A percentile compares a stretch with the other conserved stretches of the same genome.
Conservation (phyloP, 2,329 filamentous ascomycete species). For the Pleurostoma richardsiae region DNA sequence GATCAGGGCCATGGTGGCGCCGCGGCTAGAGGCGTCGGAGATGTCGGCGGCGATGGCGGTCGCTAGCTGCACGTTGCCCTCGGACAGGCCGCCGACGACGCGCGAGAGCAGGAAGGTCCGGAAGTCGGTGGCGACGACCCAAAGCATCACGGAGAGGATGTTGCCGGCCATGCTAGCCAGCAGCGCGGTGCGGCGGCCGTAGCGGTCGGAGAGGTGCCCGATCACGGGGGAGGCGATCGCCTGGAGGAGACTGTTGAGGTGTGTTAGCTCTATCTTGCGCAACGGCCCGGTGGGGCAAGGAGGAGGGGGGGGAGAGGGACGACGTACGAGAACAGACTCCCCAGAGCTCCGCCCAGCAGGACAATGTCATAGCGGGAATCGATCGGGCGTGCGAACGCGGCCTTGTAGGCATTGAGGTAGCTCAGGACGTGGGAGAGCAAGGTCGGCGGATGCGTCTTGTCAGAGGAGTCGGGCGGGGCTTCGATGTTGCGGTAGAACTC, state of each 20-base stretch:
- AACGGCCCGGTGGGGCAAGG: not conserved
- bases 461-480: conserved; percentile 40
- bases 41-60: conserved; percentile 97
- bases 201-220: conserved; percentile 78
- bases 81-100: conserved; percentile 85
- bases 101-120: conserved; percentile 92
- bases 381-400: conserved; percentile 85
- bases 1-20: conserved; percentile 92
- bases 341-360: conserved; percentile 85
- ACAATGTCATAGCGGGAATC: conserved; percentile 97
- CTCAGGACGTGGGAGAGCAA: conserved; percentile 74
- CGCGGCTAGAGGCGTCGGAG: conserved; percentile 76
- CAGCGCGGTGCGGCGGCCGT: conserved; percentile 82
- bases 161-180: conserved; percentile 92
- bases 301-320: not conserved
- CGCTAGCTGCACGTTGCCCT: conserved; percentile 94
- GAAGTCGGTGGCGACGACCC: conserved; percentile 92
- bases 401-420: conserved; percentile 91
- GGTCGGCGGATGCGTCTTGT: conserved; percentile 43
- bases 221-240: conserved; percentile 90
- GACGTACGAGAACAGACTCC: conserved; percentile 74
- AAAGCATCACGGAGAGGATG: conserved; percentile 86
- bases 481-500: conserved; percentile 93
- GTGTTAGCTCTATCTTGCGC: conserved; percentile 1
- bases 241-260: conserved; percentile 65